Evolutionary conservation across 2,329 filamentous ascomycete genomes (phyloP).

Genomic region (Ambrosiella xylebori): DNA sequence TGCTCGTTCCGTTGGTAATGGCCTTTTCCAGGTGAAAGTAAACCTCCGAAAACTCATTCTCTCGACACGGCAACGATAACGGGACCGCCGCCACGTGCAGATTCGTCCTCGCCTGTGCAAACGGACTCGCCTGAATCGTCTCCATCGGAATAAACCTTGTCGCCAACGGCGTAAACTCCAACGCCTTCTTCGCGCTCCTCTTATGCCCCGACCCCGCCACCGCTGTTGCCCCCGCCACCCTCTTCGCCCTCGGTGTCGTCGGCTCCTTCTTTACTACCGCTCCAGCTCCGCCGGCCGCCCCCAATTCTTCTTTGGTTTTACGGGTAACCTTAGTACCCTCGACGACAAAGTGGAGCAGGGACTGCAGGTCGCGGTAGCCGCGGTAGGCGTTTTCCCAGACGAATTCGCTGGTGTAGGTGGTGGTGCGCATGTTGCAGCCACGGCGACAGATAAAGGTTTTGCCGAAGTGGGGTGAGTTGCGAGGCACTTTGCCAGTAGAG

Average conservation of each 20-base stretch:
- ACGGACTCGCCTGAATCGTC: constrained; percentile 65
- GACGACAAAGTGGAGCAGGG: constrained; percentile 50
- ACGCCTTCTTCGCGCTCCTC: constrained; percentile 37
- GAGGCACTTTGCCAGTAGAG: constrained; percentile 58
- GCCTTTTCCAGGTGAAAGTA: constrained; percentile 89
- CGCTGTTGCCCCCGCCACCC: constrained; percentile 1
- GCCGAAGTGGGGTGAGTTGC: constrained; percentile 54
- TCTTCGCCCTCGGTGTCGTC: constrained; percentile 6
- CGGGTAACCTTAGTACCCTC: constrained; percentile 52
- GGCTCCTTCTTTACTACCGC: background rate
- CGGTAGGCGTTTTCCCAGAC: constrained; percentile 73
- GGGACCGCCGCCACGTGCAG: constrained; percentile 92
- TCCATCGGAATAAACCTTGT: constrained; percentile 66
- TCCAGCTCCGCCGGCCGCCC: background rate
- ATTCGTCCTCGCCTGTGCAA: constrained; percentile 73
- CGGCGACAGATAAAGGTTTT: constrained; percentile 82
- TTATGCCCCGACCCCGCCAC: constrained; percentile 7
- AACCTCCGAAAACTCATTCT: constrained; percentile 78
- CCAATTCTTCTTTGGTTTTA: constrained; percentile 16
- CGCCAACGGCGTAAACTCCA: constrained; percentile 91
- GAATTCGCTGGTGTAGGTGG: constrained; percentile 85
- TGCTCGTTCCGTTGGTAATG: constrained; percentile 81
- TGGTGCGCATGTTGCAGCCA: constrained; percentile 75
- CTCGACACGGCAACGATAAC: constrained; percentile 72
- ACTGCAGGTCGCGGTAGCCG: constrained; percentile 44